phyloP scores from a whole-genome alignment of 176 grass and related monocot genomes.

The Eremochloa ophiuroides region DNA sequence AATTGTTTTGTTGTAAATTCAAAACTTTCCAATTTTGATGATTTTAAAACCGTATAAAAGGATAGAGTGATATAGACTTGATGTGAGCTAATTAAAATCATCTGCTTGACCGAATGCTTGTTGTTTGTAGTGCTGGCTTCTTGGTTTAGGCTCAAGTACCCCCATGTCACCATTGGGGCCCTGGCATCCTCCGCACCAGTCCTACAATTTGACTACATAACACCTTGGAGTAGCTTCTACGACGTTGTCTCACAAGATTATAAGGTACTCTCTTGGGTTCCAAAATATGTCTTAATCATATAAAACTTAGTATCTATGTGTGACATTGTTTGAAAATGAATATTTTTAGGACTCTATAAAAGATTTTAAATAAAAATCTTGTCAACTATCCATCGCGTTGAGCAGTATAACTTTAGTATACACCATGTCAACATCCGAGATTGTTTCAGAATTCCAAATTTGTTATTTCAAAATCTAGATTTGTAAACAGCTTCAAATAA shows the following conservation, averaged over 20 bases:
- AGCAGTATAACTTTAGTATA: no score
- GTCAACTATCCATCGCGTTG: no score
- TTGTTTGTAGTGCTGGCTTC: slow-evolving; percentile 45
- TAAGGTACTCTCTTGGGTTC: slow-evolving; percentile 39
- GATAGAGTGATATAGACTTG: not conserved
- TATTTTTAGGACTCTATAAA: no score
- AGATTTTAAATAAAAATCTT: no score
- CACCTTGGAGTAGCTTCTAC: slow-evolving; percentile 73
- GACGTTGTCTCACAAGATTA: slow-evolving; percentile 74
- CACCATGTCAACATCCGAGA: no score
- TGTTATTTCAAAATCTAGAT: no score
- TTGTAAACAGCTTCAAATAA: no score
- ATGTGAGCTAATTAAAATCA: not conserved
- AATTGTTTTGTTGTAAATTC: not conserved
- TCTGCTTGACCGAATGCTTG: not conserved
- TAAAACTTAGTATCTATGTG: no score
- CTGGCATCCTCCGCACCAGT: slow-evolving; percentile 81
- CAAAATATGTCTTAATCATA: not conserved
- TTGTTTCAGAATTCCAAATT: no score
- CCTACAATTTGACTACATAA: slow-evolving; percentile 81
- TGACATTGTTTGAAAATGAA: no score
- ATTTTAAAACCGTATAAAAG: not conserved
- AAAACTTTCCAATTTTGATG: not conserved
- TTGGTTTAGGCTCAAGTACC: slow-evolving; percentile 97
- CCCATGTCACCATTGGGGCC: slow-evolving; percentile 81